phyloP scores from a whole-genome alignment of 805 yeast genomes.

The Tetrapisispora namnaoensis region DNA sequence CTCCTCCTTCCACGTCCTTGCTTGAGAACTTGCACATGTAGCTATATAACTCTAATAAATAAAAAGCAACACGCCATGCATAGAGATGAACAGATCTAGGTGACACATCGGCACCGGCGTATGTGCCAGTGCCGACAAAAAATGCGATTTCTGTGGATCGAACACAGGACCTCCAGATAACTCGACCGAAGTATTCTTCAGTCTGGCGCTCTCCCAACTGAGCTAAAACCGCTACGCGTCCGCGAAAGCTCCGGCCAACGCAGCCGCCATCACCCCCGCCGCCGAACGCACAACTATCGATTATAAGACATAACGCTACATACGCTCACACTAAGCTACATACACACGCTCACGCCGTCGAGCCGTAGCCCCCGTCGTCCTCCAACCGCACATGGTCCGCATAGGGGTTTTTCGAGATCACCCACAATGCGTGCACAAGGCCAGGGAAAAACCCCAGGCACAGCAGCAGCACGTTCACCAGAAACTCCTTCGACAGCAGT shows the following conservation, averaged over 20 bases:
- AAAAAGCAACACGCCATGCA: too few species aligned
- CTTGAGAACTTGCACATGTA: conserved; percentile 11
- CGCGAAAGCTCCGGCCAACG: neutral
- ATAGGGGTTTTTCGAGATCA: conserved; percentile 32
- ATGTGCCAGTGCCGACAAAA: too few species aligned
- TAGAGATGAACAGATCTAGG: too few species aligned
- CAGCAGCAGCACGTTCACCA: conserved; percentile 52
- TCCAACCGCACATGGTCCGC: neutral
- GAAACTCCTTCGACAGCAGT: conserved; percentile 27
- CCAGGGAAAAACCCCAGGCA: conserved; percentile 65
- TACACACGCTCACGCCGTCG: neutral
- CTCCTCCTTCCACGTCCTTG: conserved; percentile 52
- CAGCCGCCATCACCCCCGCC: too few species aligned
- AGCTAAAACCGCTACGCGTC: conserved; percentile 33
- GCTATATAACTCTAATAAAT: too few species aligned
- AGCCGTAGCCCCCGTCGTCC: neutral
- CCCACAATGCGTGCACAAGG: conserved; percentile 56
- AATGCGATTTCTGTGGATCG: conserved; percentile 69
- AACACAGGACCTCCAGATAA: conserved; percentile 72
- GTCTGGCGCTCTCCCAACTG: conserved; percentile 39
- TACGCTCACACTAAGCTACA: neutral
- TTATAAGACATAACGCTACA: too few species aligned
- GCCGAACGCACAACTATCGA: too few species aligned
- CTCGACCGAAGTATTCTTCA: conserved; percentile 27
- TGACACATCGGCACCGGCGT: too few species aligned